phyloP scores from a whole-genome alignment of 169 alveolate genomes.

The Perkinsus marinus region DNA sequence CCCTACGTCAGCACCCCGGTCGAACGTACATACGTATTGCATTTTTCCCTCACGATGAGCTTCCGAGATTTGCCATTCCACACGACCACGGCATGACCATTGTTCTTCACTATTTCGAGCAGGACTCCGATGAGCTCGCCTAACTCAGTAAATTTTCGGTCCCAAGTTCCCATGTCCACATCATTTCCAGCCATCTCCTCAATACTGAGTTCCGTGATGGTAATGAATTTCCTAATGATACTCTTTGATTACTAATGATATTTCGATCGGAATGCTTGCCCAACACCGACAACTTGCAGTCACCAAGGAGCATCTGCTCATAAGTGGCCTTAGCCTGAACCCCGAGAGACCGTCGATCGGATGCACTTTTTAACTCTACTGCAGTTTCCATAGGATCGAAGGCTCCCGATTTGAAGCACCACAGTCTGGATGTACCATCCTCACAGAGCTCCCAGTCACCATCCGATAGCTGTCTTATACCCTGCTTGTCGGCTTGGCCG shows the following conservation, averaged over 20 bases:
- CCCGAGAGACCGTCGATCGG: not conserved
- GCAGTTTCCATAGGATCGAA: not conserved
- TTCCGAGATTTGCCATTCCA: not conserved
- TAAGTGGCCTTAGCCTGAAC: not conserved
- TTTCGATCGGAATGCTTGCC: too few species aligned
- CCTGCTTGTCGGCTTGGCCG: not conserved
- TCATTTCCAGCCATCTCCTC: not conserved
- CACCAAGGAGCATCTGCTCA: not conserved
- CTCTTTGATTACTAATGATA: too few species aligned
- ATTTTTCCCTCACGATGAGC: not conserved
- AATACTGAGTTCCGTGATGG: not conserved
- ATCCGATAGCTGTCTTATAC: not conserved
- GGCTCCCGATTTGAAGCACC: not conserved
- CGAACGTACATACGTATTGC: not conserved
- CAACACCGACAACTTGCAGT: not conserved
- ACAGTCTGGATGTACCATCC: not conserved
- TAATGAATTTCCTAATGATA: not conserved
- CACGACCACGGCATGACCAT: not conserved
- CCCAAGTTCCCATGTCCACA: not conserved
- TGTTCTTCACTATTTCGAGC: not conserved
- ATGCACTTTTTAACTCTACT: not conserved
- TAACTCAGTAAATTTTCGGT: not conserved
- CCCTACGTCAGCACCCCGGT: too few species aligned
- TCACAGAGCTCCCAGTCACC: not conserved
- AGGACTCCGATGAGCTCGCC: not conserved